Evolutionary conservation across 2,329 filamentous ascomycete species (phyloP), one percentile per base, ranked within the genome.

Genomic region (Trichoderma sp.): DNA sequence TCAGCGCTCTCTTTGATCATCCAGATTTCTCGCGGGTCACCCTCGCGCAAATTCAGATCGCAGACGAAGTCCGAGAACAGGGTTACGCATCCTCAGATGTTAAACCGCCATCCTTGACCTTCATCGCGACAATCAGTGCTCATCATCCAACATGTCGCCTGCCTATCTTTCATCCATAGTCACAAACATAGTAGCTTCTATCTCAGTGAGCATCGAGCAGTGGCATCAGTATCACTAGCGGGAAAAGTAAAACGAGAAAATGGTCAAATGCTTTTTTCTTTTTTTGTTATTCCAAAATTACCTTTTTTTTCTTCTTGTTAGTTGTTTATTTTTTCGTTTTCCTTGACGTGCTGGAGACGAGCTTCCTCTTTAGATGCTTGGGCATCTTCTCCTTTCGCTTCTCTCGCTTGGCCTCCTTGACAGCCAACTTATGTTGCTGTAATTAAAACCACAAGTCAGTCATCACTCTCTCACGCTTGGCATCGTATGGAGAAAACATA

Each of bases 331-430:
- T 68, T 50, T 86, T 90, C 81, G 91, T 90, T 75, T 86, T 87
- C 72, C 87, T 83, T 67, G 87, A 83, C 17, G 85, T 84, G 70
- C 83, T 83, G 67, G 84, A 86, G 29, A 97, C 87, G 68, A 97
- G 80, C 77, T 91, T 92, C 84, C 97, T 98, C 86, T 99, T 99
- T 37, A 97, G 72, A 77, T 96, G 89, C 81, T 99, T 99, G 0
- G 95, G 94, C 81, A 99, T 97, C 84, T 99, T 99, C 4, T 92
- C 91, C 79, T 94, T 92, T 69, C 95, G 84, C 83, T 96, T 93
- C 79, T 97, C 94, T 39, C 93, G 89, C 82, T 97, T 97, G 75
- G 94, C 94, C 75, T 97, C 94, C 81, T 98, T 99, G 72, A 97
- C 91, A 1, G 91, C 90, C 77, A 88, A 87, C 79, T 99, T 99